phyloP scores from a whole-genome alignment of 1,139 yeast genomes.

The Komagataea norvegica region DNA sequence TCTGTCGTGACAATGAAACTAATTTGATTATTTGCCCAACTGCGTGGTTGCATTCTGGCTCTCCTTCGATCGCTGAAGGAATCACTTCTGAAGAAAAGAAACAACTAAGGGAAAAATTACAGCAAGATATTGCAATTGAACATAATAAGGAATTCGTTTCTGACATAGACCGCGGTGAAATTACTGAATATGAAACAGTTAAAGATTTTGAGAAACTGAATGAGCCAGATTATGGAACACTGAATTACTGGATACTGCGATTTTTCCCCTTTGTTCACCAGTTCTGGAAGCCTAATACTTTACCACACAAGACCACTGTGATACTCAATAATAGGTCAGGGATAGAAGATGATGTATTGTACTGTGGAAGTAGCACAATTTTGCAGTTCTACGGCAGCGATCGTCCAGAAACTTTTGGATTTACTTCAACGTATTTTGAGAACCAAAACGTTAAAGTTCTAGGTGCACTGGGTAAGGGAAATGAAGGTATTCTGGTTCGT shows the following conservation, averaged over 20 bases:
- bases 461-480: slow-evolving; percentile 56
- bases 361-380: slow-evolving; percentile 68
- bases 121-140: slow-evolving; percentile 15
- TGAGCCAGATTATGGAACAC: slow-evolving; percentile 36
- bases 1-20: slow-evolving; percentile 45
- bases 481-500: slow-evolving; percentile 56
- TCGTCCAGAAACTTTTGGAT: background rate
- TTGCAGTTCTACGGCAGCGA: slow-evolving; percentile 45
- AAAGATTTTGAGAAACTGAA: slow-evolving; percentile 16
- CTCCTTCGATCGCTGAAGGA: slow-evolving; percentile 36
- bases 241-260: slow-evolving; percentile 69
- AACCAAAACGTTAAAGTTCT: slow-evolving; percentile 49
- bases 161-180: slow-evolving; percentile 10
- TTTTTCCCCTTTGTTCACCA: slow-evolving; percentile 59
- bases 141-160: slow-evolving; percentile 15
- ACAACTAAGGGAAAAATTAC: slow-evolving; percentile 18
- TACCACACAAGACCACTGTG: slow-evolving; percentile 27
- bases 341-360: slow-evolving; percentile 60
- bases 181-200: slow-evolving; percentile 1
- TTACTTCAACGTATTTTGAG: slow-evolving; percentile 15
- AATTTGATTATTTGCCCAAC: slow-evolving; percentile 70
- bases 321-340: slow-evolving; percentile 72
- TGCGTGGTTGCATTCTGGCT: slow-evolving; percentile 73
- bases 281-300: slow-evolving; percentile 27
- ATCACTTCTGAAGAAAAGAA: slow-evolving; percentile 17